phyloP scores from a whole-genome alignment of 2,329 filamentous ascomycete species.

The Davidsoniella virescens region DNA sequence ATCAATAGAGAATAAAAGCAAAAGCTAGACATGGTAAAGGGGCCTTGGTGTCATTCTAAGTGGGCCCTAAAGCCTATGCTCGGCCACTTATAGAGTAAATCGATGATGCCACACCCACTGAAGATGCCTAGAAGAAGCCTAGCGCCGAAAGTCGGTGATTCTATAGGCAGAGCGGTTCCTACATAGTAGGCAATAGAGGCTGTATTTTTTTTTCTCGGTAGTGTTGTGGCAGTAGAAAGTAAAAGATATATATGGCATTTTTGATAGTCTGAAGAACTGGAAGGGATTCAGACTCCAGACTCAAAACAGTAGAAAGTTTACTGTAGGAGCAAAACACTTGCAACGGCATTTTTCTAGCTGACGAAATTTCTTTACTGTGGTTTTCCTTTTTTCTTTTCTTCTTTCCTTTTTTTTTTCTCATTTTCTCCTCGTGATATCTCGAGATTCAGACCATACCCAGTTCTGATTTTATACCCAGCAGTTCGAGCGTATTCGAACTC shows the following conservation, averaged over 20 bases:
- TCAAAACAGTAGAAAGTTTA: too few species aligned
- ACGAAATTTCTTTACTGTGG: background rate
- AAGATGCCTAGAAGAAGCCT: background rate
- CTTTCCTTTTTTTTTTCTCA: background rate
- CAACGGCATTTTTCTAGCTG: too few species aligned
- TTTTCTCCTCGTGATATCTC: background rate
- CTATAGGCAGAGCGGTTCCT: background rate
- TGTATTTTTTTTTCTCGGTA: too few species aligned
- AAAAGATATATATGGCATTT: too few species aligned
- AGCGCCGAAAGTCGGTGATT: background rate
- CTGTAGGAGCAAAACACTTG: too few species aligned
- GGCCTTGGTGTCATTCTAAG: background rate
- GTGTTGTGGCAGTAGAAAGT: too few species aligned
- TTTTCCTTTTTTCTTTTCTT: background rate
- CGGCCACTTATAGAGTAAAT: background rate
- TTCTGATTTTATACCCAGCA: background rate
- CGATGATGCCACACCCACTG: background rate
- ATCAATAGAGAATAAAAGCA: background rate
- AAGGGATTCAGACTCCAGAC: too few species aligned
- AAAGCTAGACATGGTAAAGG: slow-evolving; percentile 12
- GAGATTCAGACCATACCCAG: background rate
- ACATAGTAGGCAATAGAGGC: background rate
- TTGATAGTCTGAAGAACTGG: too few species aligned
- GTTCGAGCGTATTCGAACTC: too few species aligned
- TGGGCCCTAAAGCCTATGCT: background rate